Percentiles rank a stretch among this genome's conserved stretches.
Evolutionary conservation across 2,329 filamentous ascomycete genomes (phyloP).

Genomic region (Knufia fluminis): DNA sequence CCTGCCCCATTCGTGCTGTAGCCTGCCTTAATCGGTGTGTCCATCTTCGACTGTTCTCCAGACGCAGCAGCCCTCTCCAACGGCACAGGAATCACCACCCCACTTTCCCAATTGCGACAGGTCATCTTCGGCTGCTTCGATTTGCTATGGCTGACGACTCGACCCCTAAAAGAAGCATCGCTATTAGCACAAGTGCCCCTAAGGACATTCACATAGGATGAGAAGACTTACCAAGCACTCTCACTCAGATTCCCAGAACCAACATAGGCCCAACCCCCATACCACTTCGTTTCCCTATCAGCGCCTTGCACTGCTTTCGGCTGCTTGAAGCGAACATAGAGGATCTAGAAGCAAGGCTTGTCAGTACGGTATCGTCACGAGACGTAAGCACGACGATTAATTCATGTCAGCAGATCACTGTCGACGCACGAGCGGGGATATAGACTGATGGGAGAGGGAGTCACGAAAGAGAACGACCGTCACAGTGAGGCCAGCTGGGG

Average conservation of each 20-base stretch:
- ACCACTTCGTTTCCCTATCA: slow-evolving; percentile 15
- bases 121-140: slow-evolving; percentile 65
- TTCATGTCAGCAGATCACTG: no score
- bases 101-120: slow-evolving; percentile 93
- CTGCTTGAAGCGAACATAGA: slow-evolving; percentile 8
- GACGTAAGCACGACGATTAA: neutral
- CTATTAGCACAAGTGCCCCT: neutral
- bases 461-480: no score
- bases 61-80: neutral
- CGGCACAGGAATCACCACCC: slow-evolving; percentile 62
- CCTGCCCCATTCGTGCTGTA: neutral
- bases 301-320: slow-evolving; percentile 13
- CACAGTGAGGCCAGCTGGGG: no score
- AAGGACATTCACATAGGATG: neutral
- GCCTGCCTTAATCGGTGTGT: neutral
- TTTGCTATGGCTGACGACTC: slow-evolving; percentile 58
- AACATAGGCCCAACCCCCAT: slow-evolving; percentile 67
- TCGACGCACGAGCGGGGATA: no score
- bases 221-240: slow-evolving; percentile 68
- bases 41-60: neutral
- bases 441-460: no score
- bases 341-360: slow-evolving; percentile 10
- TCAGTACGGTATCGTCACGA: slow-evolving; percentile 5
- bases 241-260: slow-evolving; percentile 90
- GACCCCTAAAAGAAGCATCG: slow-evolving; percentile 51